Base-by-base conservation (phyloP, 1,139 yeast genomes). In the Geotrichum aggregatum region DNA sequence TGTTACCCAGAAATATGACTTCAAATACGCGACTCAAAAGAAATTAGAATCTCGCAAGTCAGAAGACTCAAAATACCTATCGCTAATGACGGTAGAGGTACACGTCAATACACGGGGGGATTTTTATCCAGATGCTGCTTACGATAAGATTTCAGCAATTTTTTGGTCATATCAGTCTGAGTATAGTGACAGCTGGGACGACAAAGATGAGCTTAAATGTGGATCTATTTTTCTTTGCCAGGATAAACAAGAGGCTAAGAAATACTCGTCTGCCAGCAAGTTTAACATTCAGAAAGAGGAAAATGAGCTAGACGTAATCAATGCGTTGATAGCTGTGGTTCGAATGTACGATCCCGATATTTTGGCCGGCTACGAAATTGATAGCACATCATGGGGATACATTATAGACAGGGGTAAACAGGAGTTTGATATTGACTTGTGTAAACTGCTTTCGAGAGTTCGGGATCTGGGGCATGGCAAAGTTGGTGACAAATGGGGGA, bases 331-430 rank as follows among this genome's bases (percentile, higher is more conserved):
- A 0, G 72, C 75, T 1, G 56, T 84, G n/a, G 82, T 87, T 0
- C 76, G 80, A 26, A 60, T 71, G 2, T 75, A 80, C 51, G 98
- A 92, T 63, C 98, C 98, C 0, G 98, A 92, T 65, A 80, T 92
- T 38, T 64, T 94, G 6, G 76, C 88, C 0, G 98, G 98, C 0
- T 92, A 78, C 65, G 98, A 92, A 63, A 76, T 88, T 8, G 87
- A 88, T 61, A 72, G 83, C 1, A 63, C 78, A 1, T 87, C 97
- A 0, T 91, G 98, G 97, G 98, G 98, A 0, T 92, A 87, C 62
- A 54, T 91, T 0, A 75, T 87, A 38, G 95, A 87, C 55, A 68
- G 98, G 40, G 78, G 80, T 54, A 65, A 73, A 26, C 60, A 58
- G 0, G 68, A 66, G 1, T 74, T 74, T 60, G 79, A 78, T 2